These are phyloP conservation scores for Tricharina praecox DNA, from an alignment of 495 filamentous ascomycete species.

Conservation along the genomic window DNA sequence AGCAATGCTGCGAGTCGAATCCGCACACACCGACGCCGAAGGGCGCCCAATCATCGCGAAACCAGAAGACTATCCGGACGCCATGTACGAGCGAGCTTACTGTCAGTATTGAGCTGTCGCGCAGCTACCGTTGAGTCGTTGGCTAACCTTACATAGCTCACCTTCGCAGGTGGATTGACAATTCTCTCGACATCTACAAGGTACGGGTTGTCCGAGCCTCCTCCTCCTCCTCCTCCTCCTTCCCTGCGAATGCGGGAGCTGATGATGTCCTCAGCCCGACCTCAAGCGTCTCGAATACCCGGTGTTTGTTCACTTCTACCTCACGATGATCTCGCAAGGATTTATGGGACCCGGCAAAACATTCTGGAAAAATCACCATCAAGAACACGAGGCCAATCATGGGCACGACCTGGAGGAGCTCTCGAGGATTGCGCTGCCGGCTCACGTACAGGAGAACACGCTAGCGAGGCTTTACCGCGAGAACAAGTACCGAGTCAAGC, in stretches of 20 bases:
- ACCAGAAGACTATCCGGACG: constrained; percentile 50
- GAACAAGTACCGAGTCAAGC: constrained; percentile 72
- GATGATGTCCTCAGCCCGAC: constrained; percentile 45
- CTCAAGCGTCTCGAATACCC: constrained; percentile 76
- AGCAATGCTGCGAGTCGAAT: constrained; percentile 80
- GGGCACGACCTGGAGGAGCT: constrained; percentile 57
- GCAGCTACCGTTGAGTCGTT: too few species aligned
- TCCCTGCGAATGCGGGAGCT: background rate
- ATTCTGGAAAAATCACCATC: constrained; percentile 50
- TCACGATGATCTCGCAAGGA: constrained; percentile 61
- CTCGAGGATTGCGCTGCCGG: constrained; percentile 48
- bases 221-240: too few species aligned
- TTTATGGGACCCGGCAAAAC: constrained; percentile 50
- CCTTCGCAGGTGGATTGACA: constrained; percentile 66
- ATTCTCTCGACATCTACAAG: constrained; percentile 85
- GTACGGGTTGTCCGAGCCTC: constrained; percentile 34
- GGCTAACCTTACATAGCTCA: constrained; percentile 32
- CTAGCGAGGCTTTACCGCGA: constrained; percentile 58
- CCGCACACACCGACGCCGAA: constrained; percentile 59
- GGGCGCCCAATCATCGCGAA: constrained; percentile 46
- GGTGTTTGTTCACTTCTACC: constrained; percentile 78
- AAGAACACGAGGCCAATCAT: constrained; percentile 56
- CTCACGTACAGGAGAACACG: constrained; percentile 56
- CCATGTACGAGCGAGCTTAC: constrained; percentile 60
- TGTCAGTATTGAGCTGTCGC: too few species aligned